Base-by-base conservation (phyloP, 1,139 yeast genomes). In the Zhuliangozyma parablackwelliae region DNA sequence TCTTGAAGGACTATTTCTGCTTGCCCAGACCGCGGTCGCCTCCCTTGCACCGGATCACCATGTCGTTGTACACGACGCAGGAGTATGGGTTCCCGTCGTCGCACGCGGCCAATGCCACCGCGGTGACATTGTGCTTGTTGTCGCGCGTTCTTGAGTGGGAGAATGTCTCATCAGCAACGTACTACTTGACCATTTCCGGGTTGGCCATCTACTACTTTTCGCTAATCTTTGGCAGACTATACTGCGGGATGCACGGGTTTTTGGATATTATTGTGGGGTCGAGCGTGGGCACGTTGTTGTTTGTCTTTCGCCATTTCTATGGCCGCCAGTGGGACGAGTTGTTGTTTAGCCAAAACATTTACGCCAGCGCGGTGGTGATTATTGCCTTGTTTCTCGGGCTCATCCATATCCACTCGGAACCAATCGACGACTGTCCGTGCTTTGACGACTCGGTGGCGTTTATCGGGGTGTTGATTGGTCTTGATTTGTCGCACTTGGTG, bases 241-340 rank as follows among this genome's bases (percentile, higher is more conserved):
- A 92, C 61, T 90, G 97, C 58, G 98, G 98, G 5, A 92, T 92
- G 98, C 98, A 92, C 60, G 98, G 98, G 2, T 77, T 86, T 44
- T 62, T 86, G 26, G 98, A 92, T 56, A 69, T 92, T 5, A 37
- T 66, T 2, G 61, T 77, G 9, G 98, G 98, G 3, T 62, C 79
- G 0, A 0, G 72, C 0, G 67, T 88, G 23, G 98, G 98, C 0
- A 38, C 63, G 0, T 32, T 57, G 0, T 64, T 80, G 31, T 73
- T 72, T 37, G 35, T 68, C 10, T 54, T 69, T 28, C 61, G 90
- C 43, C 44, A 50, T 26, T 44, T 48, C 10, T 50, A 54, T n/a
- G 70, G 75, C 3, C 43, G 47, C 2, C 23, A 38, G 9, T 75
- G 71, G 66, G 83, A 78, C 50, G 40, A 48, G 10, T 41, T 69